Percentiles rank a stretch among this genome's conserved stretches.
These are phyloP conservation scores for Phytophthora crassamura DNA, from an alignment of 352 stramenopile genomes.

Conservation along the genomic window DNA sequence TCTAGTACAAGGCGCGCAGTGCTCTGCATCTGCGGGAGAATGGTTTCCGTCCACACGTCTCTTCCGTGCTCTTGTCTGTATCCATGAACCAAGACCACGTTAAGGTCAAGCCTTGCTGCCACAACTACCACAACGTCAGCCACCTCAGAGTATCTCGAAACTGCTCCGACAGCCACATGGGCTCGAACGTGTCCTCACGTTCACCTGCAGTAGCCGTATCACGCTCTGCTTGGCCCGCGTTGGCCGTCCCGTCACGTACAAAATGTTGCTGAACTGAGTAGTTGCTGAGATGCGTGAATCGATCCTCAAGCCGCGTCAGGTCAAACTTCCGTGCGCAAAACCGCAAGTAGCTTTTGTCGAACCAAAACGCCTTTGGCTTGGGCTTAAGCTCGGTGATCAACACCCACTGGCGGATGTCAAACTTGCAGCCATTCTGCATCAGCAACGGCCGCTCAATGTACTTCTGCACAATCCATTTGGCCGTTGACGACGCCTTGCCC, in stretches of 20 bases:
- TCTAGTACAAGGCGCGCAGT: conserved; percentile 44
- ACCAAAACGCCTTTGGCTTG: conserved; percentile 64
- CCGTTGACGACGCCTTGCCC: background rate
- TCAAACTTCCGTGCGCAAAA: conserved; percentile 74
- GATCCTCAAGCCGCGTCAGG: conserved; percentile 51
- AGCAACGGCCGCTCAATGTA: conserved; percentile 86
- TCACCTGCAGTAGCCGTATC: background rate
- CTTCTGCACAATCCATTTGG: conserved; percentile 82
- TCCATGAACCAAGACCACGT: background rate
- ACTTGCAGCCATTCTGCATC: conserved; percentile 66
- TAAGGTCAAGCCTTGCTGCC: no score
- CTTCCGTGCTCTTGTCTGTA: conserved; percentile 39
- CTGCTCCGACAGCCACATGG: conserved; percentile 70
- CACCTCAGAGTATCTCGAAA: conserved; percentile 54
- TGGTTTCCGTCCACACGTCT: conserved; percentile 56
- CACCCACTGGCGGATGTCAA: conserved; percentile 90
- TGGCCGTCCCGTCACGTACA: background rate
- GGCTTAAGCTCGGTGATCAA: conserved; percentile 72
- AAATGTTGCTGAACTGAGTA: conserved; percentile 85
- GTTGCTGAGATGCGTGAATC: conserved; percentile 83
- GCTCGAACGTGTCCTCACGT: conserved; percentile 17
- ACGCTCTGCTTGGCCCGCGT: background rate
- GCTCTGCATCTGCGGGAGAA: conserved; percentile 71
- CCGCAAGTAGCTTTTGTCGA: conserved; percentile 73
- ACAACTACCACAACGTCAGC: background rate